A percentile compares a stretch with the other conserved stretches of the same genome.
Evolutionary conservation across 768 basidiomycete species (phyloP).

Genomic region (Cystofilobasidium macerans): DNA sequence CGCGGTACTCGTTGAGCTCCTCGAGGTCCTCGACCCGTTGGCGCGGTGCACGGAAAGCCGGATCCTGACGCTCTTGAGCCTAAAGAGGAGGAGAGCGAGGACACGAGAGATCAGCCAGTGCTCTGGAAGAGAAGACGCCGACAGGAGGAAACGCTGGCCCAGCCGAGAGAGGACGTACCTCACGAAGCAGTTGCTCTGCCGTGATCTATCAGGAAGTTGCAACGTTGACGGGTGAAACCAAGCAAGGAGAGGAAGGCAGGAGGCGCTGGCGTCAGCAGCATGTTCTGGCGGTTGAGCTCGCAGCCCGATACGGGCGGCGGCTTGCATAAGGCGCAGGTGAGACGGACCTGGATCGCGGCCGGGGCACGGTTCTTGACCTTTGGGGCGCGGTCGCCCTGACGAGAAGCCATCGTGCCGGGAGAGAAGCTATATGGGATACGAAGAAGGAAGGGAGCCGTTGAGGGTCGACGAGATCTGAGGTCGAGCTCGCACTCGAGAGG

Average conservation of each 20-base stretch:
- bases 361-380: constrained; percentile 88
- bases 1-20: constrained; percentile 63
- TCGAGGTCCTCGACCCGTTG: constrained; percentile 96
- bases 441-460: too few relatives aligned
- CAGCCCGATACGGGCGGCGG: too few relatives aligned
- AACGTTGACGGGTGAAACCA: neutral
- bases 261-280: neutral
- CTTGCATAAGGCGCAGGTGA: neutral
- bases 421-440: too few relatives aligned
- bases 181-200: constrained; percentile 91
- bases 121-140: neutral
- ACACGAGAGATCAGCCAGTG: neutral
- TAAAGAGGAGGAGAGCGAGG: constrained; percentile 34
- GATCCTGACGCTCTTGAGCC: constrained; percentile 97
- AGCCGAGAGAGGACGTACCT: constrained; percentile 45
- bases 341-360: constrained; percentile 72
- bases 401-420: constrained; percentile 28
- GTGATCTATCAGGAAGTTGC: constrained; percentile 59
- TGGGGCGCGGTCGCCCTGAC: constrained; percentile 35
- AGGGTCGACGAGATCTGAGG: too few relatives aligned
- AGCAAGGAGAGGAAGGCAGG: neutral
- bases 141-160: neutral
- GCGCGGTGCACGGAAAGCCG: constrained; percentile 77
- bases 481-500: too few relatives aligned
- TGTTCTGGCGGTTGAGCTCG: too few relatives aligned